Evolutionary conservation across 441 rosid genomes (phyloP), one percentile per base, ranked within the genome.

Genomic region (Adansonia grandidieri): DNA sequence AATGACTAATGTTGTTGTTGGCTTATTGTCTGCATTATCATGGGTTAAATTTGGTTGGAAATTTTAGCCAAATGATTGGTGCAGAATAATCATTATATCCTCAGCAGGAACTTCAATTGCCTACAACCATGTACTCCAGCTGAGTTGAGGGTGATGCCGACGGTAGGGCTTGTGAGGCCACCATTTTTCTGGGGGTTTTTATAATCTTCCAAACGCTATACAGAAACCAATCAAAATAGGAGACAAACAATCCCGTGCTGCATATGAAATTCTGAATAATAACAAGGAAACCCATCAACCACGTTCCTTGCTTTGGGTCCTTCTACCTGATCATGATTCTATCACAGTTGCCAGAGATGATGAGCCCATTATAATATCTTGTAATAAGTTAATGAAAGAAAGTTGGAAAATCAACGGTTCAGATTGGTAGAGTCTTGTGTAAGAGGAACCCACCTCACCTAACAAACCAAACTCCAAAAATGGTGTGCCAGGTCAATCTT

Each of bases 81-180:
- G 44, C 64, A 72, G 32, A 56, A 10, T 17, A 64, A 42, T 50
- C 81, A n/a, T 68, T 45, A 48, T 83, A 74, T 6, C 13, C 76
- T 73, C 47, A 64, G 76, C 78, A 3, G 75, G 40, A 70, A 22
- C 51, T 67, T 66, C 51, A 15, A 32, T 8, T 32, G 47, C 50
- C 50, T 8, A 17, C 50, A 63, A 54, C 63, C 22, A 19, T 2
- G 13, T 19, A 53, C n/a, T 5, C 53, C 3, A 57, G 56, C 37
- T 11, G 57, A 48, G 42, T 3, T 32, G 40, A 32, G 40, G 42
- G 11, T 22, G 42, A 32, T 32, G 40, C 40, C 14, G 37, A 70
- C 50, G 74, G 74, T 14, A 24, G 20, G 74, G n/a, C n/a, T 54
- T 71, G 32, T 72, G 64, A 54, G 75, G 75, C 64, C 11, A 72